These are phyloP conservation scores for Helminthosporium solani DNA, from an alignment of 2,329 filamentous ascomycete species.

Conservation along the genomic window DNA sequence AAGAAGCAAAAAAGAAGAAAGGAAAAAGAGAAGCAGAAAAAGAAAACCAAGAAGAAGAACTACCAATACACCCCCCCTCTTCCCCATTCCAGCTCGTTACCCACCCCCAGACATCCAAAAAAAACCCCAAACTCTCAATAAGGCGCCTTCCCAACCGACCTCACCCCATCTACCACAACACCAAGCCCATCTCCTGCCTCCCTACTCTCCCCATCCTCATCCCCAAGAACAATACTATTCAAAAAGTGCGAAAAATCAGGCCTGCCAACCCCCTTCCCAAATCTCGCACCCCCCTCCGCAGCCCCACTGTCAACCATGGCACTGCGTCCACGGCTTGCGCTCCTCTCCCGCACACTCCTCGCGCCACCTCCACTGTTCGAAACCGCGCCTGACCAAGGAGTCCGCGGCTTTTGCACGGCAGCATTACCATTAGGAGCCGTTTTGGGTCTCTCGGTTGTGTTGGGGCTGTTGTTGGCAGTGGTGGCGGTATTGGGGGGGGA, in stretches of 20 bases:
- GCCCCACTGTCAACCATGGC: not conserved
- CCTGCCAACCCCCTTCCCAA: slow-evolving; percentile 7
- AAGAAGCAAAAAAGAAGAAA: too few relatives aligned
- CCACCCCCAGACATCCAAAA: too few relatives aligned
- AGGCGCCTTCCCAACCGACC: slow-evolving; percentile 1
- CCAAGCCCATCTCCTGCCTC: slow-evolving; percentile 15
- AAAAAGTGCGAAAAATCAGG: slow-evolving; percentile 37
- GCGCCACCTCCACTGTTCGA: slow-evolving; percentile 6
- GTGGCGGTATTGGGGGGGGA: slow-evolving; percentile 24
- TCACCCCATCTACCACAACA: slow-evolving; percentile 10
- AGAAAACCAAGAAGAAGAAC: too few relatives aligned
- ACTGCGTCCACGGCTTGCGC: slow-evolving; percentile 15
- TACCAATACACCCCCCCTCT: too few relatives aligned
- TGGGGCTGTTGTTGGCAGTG: slow-evolving; percentile 7
- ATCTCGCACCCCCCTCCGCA: slow-evolving; percentile 2
- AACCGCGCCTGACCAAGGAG: slow-evolving; percentile 21
- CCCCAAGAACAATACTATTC: slow-evolving; percentile 37
- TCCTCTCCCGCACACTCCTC: slow-evolving; percentile 19
- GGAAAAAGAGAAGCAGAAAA: too few relatives aligned
- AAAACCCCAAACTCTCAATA: not conserved
- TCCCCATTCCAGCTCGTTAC: too few relatives aligned
- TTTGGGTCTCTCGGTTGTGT: slow-evolving; percentile 18
- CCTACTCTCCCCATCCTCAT: slow-evolving; percentile 19
- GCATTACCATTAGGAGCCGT: slow-evolving; percentile 20
- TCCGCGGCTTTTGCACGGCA: slow-evolving; percentile 23